Evolutionary conservation across 73 alveolate species (phyloP).

Genomic region (Tetrahymena thermophila): DNA sequence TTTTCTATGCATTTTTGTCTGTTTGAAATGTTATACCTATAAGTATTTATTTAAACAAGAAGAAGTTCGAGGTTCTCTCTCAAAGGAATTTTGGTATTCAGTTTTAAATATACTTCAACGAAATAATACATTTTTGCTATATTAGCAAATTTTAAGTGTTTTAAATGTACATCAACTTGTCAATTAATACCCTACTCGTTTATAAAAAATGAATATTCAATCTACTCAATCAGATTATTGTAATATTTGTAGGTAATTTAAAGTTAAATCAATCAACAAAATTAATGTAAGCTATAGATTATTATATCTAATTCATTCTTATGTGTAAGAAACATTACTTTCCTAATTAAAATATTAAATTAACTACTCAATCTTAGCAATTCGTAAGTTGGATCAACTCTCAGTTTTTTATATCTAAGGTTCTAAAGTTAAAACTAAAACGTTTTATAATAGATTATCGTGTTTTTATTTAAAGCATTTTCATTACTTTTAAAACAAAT

Average conservation of each 20-base stretch:
- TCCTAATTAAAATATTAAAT: too few relatives aligned
- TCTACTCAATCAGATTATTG: not conserved
- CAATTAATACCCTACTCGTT: not conserved
- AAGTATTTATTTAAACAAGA: not conserved
- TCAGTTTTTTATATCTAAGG: too few relatives aligned
- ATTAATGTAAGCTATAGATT: not conserved
- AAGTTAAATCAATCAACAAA: not conserved
- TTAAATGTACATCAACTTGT: not conserved
- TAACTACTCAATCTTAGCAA: too few relatives aligned
- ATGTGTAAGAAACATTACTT: not conserved
- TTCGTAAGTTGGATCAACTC: too few relatives aligned
- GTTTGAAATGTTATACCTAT: too few relatives aligned
- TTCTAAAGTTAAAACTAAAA: too few relatives aligned
- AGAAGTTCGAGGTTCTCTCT: not conserved
- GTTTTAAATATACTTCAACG: too few relatives aligned
- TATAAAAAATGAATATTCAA: too few relatives aligned
- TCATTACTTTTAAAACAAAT: too few relatives aligned
- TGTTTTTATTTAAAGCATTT: too few relatives aligned
- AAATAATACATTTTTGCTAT: not conserved
- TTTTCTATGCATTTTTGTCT: not conserved
- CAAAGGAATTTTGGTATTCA: too few relatives aligned
- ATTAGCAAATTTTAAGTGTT: not conserved
- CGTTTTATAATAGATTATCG: too few relatives aligned
- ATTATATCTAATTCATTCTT: not conserved
- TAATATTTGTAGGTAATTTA: not conserved